These are phyloP conservation scores for Elasticomyces elasticus DNA, from an alignment of 495 filamentous ascomycete genomes.

Conservation along the genomic window DNA sequence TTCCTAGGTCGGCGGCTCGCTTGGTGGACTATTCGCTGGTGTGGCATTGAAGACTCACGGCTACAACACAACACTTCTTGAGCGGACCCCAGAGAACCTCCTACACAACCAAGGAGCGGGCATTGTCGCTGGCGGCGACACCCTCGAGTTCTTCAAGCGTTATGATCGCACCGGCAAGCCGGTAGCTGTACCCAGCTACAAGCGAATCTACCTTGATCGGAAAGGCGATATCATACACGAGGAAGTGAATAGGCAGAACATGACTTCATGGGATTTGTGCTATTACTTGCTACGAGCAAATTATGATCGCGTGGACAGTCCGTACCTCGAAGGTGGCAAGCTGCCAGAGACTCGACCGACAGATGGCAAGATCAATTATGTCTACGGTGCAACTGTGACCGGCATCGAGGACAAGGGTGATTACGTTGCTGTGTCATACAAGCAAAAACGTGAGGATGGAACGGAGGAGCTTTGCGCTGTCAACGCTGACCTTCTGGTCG, in stretches of 20 bases:
- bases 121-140: constrained; percentile 39
- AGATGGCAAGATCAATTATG: constrained; percentile 37
- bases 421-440: constrained; percentile 34
- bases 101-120: constrained; percentile 49
- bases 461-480: constrained; percentile 26
- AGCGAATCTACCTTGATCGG: constrained; percentile 38
- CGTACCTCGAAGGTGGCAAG: constrained; percentile 32
- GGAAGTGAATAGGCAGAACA: constrained; percentile 36
- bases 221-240: constrained; percentile 36
- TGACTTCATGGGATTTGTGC: constrained; percentile 47
- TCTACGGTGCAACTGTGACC: constrained; percentile 40
- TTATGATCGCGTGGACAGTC: constrained; percentile 43
- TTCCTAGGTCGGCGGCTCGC: constrained; percentile 22
- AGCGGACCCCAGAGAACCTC: constrained; percentile 38
- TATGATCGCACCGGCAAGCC: constrained; percentile 27
- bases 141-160: constrained; percentile 29
- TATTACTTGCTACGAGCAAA: constrained; percentile 47
- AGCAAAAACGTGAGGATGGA: constrained; percentile 32
- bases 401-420: constrained; percentile 33
- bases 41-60: constrained; percentile 21
- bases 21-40: constrained; percentile 25
- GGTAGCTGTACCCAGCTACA: constrained; percentile 30
- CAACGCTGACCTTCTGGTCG: constrained; percentile 41
- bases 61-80: constrained; percentile 45
- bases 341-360: constrained; percentile 27